These are phyloP conservation scores for Leptosphaerulina australis DNA, from an alignment of 2,329 filamentous ascomycete species.

Conservation along the genomic window DNA sequence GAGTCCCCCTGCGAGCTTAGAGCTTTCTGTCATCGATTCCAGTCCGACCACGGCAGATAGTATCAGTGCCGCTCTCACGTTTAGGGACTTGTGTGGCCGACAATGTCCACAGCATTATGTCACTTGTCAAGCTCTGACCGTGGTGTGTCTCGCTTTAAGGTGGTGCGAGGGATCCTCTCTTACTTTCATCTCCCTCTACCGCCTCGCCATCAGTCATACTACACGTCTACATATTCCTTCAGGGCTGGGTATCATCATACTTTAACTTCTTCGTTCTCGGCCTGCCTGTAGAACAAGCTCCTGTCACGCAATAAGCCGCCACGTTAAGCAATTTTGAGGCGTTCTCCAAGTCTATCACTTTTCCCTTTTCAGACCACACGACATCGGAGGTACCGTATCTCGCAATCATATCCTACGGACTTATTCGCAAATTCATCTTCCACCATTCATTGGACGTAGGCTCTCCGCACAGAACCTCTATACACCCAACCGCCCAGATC, in stretches of 20 bases:
- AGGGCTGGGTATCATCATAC: slow-evolving; percentile 1
- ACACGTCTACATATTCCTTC: slow-evolving; percentile 2
- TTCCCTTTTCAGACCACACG: slow-evolving; percentile 19
- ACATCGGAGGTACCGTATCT: slow-evolving; percentile 3
- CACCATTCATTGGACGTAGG: slow-evolving; percentile 11
- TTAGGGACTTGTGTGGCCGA: slow-evolving; percentile 10
- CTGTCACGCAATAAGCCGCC: slow-evolving; percentile 36
- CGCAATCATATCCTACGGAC: slow-evolving; percentile 6
- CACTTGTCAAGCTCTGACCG: slow-evolving; percentile 25
- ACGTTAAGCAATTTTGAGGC: slow-evolving; percentile 34
- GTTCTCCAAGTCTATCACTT: slow-evolving; percentile 25
- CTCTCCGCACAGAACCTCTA: slow-evolving; percentile 18
- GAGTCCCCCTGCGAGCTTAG: slow-evolving; percentile 30
- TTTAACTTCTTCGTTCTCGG: slow-evolving; percentile 4
- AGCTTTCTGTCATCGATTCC: slow-evolving; percentile 23
- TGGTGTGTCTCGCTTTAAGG: slow-evolving; percentile 13
- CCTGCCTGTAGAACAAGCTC: slow-evolving; percentile 6
- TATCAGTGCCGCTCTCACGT: slow-evolving; percentile 4
- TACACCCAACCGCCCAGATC: slow-evolving; percentile 16
- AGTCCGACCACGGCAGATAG: slow-evolving; percentile 20
- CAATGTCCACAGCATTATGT: slow-evolving; percentile 32
- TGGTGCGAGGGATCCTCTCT: slow-evolving; percentile 1
- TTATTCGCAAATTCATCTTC: slow-evolving; percentile 10
- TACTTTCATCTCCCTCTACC: not conserved
- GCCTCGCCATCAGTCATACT: slow-evolving; percentile 10